Evolutionary conservation across 306 rosid genomes (phyloP), one percentile per base, ranked within the genome.

Genomic region (Sicyos baderoa): DNA sequence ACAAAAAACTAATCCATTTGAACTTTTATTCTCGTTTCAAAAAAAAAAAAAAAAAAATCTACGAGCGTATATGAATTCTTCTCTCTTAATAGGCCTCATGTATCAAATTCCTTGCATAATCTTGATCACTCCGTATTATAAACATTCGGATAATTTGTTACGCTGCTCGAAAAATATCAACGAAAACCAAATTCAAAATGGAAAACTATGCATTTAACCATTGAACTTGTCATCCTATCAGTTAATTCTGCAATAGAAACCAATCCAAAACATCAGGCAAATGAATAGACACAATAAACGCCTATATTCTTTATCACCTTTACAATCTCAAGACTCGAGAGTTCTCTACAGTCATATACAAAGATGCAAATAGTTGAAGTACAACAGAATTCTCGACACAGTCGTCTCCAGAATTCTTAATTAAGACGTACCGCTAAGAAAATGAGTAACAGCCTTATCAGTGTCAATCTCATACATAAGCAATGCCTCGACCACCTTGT

Each of bases 361-460:
- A 65, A 65, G 19, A 21, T 13, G 27, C 18, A 29, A 27, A 44
- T 14, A 65, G 70, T 65, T 65, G 52, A 42, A 64, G 53, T 37
- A 42, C 5, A 18, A 42, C 35, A 42, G 17, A 44, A 42, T 42
- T 63, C 11, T 10, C 21, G 11, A 40, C 69, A 35, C 42, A 6
- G 37, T n/a, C 15, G n/a, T 62, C 19, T 62, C 49, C 68, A 40
- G 16, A 48, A 80, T 66, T 61, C 80, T 89, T 82, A 60, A 35
- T 60, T 60, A 88, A 2, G 95, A 79, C 13, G 96, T 60, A 71
- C 81, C 79, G 44, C 49, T 86, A n/a, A 94, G 95, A 72, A 87
- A 86, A 83, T 88, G 82, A 9, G 95, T 86, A 17, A 94, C 76
- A 51, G 97, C 97, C 84, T 82, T 90, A 72, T 94, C 99, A 9